phyloP scores from a whole-genome alignment of 805 yeast species.

The Hanseniaspora lachancei region DNA sequence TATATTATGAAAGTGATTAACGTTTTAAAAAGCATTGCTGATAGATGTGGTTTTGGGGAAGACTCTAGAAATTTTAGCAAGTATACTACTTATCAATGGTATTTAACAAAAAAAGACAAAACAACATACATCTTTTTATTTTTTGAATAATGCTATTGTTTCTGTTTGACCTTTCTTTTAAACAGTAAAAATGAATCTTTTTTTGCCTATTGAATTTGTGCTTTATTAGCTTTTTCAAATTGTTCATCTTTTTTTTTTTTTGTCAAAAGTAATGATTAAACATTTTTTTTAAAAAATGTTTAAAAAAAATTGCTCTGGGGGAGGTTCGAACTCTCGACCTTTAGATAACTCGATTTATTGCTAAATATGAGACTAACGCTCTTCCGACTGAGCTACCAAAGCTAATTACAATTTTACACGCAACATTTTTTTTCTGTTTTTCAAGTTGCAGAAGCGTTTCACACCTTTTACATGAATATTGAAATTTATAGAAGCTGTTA shows the following conservation, averaged over 20 bases:
- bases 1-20: neutral
- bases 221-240: neutral
- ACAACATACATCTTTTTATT: no score
- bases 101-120: no score
- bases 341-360: slow-evolving; percentile 22
- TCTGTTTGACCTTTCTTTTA: no score
- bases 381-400: slow-evolving; percentile 38
- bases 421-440: neutral
- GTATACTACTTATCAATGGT: no score
- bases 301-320: slow-evolving; percentile 29
- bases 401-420: slow-evolving; percentile 16
- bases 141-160: no score
- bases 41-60: neutral
- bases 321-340: slow-evolving; percentile 38
- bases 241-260: neutral
- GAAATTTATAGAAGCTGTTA: no score
- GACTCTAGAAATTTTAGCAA: no score
- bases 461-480: no score
- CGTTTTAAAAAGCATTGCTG: neutral
- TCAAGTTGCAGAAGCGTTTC: neutral
- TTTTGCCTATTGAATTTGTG: neutral
- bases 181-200: no score
- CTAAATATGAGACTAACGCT: slow-evolving; percentile 36
- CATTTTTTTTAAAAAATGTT: neutral
- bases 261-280: neutral